Conservation (phyloP, 192 early-diverging fungal genomes). For the Gigaspora rosea region DNA sequence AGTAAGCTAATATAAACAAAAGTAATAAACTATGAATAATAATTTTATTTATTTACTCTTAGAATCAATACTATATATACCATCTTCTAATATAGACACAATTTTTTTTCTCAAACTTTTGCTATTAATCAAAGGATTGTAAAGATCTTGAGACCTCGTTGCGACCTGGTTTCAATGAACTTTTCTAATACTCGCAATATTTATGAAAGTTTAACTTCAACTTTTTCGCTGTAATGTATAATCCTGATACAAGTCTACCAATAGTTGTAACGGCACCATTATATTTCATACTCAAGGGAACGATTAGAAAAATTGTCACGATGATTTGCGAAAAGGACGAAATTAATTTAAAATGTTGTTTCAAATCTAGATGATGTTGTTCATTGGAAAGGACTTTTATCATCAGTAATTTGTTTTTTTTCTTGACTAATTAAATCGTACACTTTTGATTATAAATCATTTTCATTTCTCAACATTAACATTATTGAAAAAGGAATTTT, state of each 20-base stretch:
- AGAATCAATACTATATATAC: too few relatives aligned
- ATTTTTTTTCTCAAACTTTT: not conserved
- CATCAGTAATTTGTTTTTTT: conserved; percentile 52
- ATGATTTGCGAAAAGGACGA: conserved; percentile 52
- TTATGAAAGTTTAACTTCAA: conserved; percentile 75
- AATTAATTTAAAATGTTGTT: conserved; percentile 55
- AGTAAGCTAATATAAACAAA: too few relatives aligned
- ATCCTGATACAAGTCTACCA: conserved; percentile 36
- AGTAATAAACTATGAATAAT: too few relatives aligned
- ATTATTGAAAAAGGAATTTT: too few relatives aligned
- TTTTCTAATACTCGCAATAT: conserved; percentile 52
- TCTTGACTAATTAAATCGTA: not conserved
- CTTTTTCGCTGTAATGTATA: conserved; percentile 55
- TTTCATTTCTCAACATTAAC: not conserved
- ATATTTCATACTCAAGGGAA: conserved; percentile 61
- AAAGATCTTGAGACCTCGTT: conserved; percentile 41
- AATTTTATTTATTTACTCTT: too few relatives aligned
- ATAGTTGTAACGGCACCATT: conserved; percentile 54
- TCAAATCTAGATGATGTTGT: conserved; percentile 52
- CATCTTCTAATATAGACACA: not conserved
- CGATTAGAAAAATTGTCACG: conserved; percentile 63
- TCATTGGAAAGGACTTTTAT: conserved; percentile 69
- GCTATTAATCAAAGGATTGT: conserved; percentile 50
- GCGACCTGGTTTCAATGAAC: conserved; percentile 57
- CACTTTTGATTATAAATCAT: not conserved